Evolutionary conservation across 2,329 filamentous ascomycete genomes (phyloP), one percentile per base, ranked within the genome.

Genomic region (Dactylellina sp.): DNA sequence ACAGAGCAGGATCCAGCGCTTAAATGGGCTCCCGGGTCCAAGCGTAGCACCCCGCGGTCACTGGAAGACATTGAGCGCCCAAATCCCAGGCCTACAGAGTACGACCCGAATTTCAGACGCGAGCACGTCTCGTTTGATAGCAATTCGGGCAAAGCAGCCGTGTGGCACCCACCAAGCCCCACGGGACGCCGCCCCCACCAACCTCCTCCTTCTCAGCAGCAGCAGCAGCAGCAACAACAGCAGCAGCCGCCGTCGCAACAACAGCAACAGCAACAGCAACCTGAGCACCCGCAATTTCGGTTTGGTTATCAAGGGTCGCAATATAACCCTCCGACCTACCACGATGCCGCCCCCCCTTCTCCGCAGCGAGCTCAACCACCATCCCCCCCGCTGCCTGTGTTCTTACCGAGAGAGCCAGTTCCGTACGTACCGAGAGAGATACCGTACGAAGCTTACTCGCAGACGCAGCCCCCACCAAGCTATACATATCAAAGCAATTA

Each of bases 1-100:
- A 81, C 71, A 77, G 81, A 77, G 61, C 70, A 72, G 46, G 72
- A 75, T 16, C 61, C 44, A 66, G 28, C 66, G 44, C 40, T 35
- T 37, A 59, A 46, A 32, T 70, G 71, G 75, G 49, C 32, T 47
- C 56, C 76, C 50, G 62, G 60, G 46, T 46, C 76, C 80, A 80
- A 77, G 79, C 83, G 75, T 86, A 88, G 80, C 66, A 47, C 55
- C 22, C 63, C 68, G 57, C 46, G 56, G 62, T 55, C 47, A n/a
- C 62, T 76, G n/a, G 66, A 42, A 25, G 52, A 60, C 40, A 74
- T 53, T 60, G 28, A 61, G 14, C 39, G 64, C 14, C 49, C 25
- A 25, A 61, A 75, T 56, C 57, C 59, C 0, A 63, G 57, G 57
- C 68, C 37, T 28, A 76, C 62, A 32, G 75, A 60, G 72, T 74